Base-by-base conservation (phyloP, 2,329 filamentous ascomycete species). In the Macrophomina tecta region DNA sequence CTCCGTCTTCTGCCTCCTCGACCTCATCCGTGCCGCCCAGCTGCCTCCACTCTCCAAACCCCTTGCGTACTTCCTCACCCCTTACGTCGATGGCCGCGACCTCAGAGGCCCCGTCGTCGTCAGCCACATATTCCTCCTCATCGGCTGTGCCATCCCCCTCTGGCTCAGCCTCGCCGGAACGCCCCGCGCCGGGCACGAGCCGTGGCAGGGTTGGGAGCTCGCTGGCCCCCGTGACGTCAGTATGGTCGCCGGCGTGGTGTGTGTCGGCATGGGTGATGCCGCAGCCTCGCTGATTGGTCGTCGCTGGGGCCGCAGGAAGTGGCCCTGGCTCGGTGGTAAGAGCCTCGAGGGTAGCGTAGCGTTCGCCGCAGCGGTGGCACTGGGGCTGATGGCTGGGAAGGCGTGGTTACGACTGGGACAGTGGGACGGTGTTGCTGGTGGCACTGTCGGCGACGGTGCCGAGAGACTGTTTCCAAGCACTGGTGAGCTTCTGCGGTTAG, bases 321-420 rank as follows among this genome's bases (percentile, higher is more conserved):
- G 95, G 95, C 86, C 94, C 30, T 99, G 95, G 95, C 92, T 93
- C 14, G 95, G 95, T 4, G 94, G 94, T 14, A 99, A 99, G 84
- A 97, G 93, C 69, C 84, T 99, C 1, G 94, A 99, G 79, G 95
- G 95, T 14, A 88, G 85, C 65, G 70, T 90, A 6, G 95, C 95
- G 0, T 98, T 99, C 78, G 90, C 90, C 1, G 79, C 82, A 4
- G 94, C 93, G 3, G 95, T 98, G 4, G 91, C 90, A 62, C 70
- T 85, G 4, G 95, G 94, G 0, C 83, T 98, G 53, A 79, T 90
- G 51, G 81, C 85, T 5, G 90, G 90, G 3, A 90, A 89, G 72
- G 74, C 82, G 16, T 98, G 94, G 93, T 82, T 97, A 69, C 82
- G 85, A 48, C 68, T 92, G 30, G 94, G 94, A 1, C 88, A 90